phyloP scores from a whole-genome alignment of 2,329 filamentous ascomycete genomes.

The Phialophora verrucosa region DNA sequence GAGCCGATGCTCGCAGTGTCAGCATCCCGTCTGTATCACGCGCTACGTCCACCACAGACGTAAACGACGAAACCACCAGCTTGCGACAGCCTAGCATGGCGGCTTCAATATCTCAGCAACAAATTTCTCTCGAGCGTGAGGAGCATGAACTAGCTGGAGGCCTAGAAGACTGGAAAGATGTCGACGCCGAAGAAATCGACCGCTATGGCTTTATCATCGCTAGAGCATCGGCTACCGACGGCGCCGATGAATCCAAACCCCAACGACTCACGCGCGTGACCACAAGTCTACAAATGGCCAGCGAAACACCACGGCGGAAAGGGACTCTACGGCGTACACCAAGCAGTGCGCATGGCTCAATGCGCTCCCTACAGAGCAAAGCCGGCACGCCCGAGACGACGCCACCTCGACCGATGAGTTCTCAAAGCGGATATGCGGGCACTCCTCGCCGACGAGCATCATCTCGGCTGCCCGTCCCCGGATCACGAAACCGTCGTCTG shows the following conservation, averaged over 20 bases:
- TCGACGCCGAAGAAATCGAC: slow-evolving; percentile 65
- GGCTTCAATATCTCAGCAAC: slow-evolving; percentile 21
- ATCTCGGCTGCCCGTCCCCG: slow-evolving; percentile 56
- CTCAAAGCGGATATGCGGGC: slow-evolving; percentile 52
- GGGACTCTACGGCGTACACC: slow-evolving; percentile 57
- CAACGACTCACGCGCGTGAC: slow-evolving; percentile 63
- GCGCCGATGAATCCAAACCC: slow-evolving; percentile 39
- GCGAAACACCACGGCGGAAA: slow-evolving; percentile 61
- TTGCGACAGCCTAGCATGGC: slow-evolving; percentile 27
- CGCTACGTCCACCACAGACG: slow-evolving; percentile 41
- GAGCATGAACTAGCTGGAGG: slow-evolving; percentile 65
- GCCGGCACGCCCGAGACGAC: slow-evolving; percentile 46
- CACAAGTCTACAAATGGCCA: slow-evolving; percentile 62
- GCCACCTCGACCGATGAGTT: slow-evolving; percentile 37
- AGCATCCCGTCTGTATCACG: slow-evolving; percentile 41
- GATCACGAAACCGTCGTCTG: slow-evolving; percentile 53
- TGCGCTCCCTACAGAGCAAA: slow-evolving; percentile 46
- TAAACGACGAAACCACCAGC: slow-evolving; percentile 28
- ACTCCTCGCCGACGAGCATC: slow-evolving; percentile 48
- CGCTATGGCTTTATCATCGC: slow-evolving; percentile 67
- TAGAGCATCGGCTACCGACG: slow-evolving; percentile 38
- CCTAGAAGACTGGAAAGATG: slow-evolving; percentile 68
- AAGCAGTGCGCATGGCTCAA: slow-evolving; percentile 53
- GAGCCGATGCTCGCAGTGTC: slow-evolving; percentile 41
- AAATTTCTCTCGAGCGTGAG: slow-evolving; percentile 49